Evolutionary conservation across 352 stramenopile genomes (phyloP).

Genomic region (Phytophthora nicotianae): DNA sequence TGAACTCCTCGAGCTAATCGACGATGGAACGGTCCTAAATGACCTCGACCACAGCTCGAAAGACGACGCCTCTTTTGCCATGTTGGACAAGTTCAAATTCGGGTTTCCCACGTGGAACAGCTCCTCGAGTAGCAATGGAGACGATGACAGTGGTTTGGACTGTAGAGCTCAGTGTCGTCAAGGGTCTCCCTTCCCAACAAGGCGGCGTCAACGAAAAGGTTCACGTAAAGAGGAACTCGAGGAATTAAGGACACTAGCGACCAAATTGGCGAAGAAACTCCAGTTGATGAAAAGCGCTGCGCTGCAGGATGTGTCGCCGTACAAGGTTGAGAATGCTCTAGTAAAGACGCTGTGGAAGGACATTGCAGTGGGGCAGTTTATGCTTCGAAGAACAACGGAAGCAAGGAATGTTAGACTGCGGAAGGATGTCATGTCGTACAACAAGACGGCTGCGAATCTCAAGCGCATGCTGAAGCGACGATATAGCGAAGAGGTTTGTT

Average conservation of each 20-base stretch:
- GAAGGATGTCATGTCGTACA: conserved; percentile 5
- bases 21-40: conserved; percentile 1
- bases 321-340: background rate
- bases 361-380: conserved; percentile 11
- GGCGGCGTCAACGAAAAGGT: conserved; percentile 3
- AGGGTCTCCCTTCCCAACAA: background rate
- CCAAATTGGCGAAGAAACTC: conserved; percentile 4
- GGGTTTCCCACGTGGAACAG: background rate
- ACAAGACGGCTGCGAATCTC: conserved; percentile 17
- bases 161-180: conserved; percentile 7
- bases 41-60: conserved; percentile 2
- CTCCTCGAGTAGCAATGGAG: background rate
- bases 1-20: conserved; percentile 8
- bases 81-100: background rate
- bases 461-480: conserved; percentile 29
- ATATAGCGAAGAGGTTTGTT: conserved; percentile 30
- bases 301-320: background rate
- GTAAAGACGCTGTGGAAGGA: conserved; percentile 15
- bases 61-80: conserved; percentile 7
- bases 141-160: background rate
- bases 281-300: background rate
- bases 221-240: conserved; percentile 26
- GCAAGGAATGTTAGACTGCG: conserved; percentile 7
- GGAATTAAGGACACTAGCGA: conserved; percentile 2
- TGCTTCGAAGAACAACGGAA: conserved; percentile 9